Evolutionary conservation across 305 asterid genomes (phyloP).

Genomic region (Petunia hybrid): DNA sequence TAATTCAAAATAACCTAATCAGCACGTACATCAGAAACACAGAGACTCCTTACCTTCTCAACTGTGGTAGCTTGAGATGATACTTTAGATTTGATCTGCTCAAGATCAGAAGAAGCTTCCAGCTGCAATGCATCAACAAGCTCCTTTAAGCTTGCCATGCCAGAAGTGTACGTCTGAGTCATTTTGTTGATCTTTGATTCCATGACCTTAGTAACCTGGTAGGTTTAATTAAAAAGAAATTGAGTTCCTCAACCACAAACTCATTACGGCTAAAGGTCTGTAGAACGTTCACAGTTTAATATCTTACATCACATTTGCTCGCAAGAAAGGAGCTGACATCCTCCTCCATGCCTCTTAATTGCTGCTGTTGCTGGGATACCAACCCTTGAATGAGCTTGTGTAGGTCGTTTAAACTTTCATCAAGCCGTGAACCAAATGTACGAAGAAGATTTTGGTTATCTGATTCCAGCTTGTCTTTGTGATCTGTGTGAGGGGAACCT

Average conservation of each 20-base stretch:
- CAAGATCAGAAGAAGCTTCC: slow-evolving; percentile 67
- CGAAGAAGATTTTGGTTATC: slow-evolving; percentile 66
- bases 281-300: not conserved
- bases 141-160: slow-evolving; percentile 54
- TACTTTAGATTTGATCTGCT: slow-evolving; percentile 56
- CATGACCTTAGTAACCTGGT: slow-evolving; percentile 65
- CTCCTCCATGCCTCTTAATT: slow-evolving; percentile 62
- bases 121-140: slow-evolving; percentile 54
- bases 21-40: not conserved
- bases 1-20: slow-evolving; percentile 11
- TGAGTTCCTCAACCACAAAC: slow-evolving; percentile 38
- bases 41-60: slow-evolving; percentile 59
- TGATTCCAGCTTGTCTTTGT: slow-evolving; percentile 66
- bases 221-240: slow-evolving; percentile 28
- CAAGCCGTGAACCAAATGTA: slow-evolving; percentile 68
- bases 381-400: slow-evolving; percentile 61
- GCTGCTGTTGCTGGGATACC: slow-evolving; percentile 72
- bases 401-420: slow-evolving; percentile 66
- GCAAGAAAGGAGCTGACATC: slow-evolving; percentile 59
- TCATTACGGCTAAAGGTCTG: not conserved
- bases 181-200: slow-evolving; percentile 67
- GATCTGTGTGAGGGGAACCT: slow-evolving; percentile 51
- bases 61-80: slow-evolving; percentile 58
- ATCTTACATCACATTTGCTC: slow-evolving; percentile 66
- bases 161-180: slow-evolving; percentile 60